A percentile compares a stretch with the other conserved stretches of the same genome.
Conservation (phyloP, 345 rosid genomes). For the Pistacia integerrima region DNA sequence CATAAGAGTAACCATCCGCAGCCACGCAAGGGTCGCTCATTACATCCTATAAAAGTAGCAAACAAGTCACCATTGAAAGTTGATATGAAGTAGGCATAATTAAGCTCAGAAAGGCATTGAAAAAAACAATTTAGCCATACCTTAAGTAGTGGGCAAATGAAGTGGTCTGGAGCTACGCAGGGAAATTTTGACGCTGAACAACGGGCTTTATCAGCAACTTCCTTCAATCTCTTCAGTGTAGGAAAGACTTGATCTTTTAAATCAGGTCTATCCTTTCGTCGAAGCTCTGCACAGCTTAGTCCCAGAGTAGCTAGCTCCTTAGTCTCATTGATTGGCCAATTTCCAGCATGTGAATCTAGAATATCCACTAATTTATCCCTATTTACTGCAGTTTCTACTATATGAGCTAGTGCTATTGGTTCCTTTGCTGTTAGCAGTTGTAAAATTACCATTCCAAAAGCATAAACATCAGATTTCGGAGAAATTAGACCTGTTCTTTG, state of each 20-base stretch:
- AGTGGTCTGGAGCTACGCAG: slow-evolving; percentile 56
- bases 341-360: slow-evolving; percentile 71
- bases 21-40: slow-evolving; percentile 88
- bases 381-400: slow-evolving; percentile 61
- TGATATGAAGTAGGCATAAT: no score
- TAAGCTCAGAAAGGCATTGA: no score
- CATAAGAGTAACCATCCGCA: slow-evolving; percentile 84
- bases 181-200: slow-evolving; percentile 16
- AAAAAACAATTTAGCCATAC: slow-evolving; percentile 27
- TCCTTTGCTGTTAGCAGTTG: slow-evolving; percentile 82
- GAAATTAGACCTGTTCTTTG: slow-evolving; percentile 80
- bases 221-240: slow-evolving; percentile 56
- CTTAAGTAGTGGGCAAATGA: slow-evolving; percentile 81
- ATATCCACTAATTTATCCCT: slow-evolving; percentile 42
- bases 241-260: slow-evolving; percentile 67
- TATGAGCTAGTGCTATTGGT: slow-evolving; percentile 66
- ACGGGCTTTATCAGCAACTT: slow-evolving; percentile 48
- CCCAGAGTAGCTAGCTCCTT: slow-evolving; percentile 67
- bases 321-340: slow-evolving; percentile 80
- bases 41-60: slow-evolving; percentile 49
- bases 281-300: slow-evolving; percentile 73
- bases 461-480: slow-evolving; percentile 77
- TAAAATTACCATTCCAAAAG: slow-evolving; percentile 77
- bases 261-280: slow-evolving; percentile 75
- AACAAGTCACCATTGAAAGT: not conserved